Evolutionary conservation across 2,329 filamentous ascomycete genomes (phyloP).

Genomic region (Aspergillus amoenus): DNA sequence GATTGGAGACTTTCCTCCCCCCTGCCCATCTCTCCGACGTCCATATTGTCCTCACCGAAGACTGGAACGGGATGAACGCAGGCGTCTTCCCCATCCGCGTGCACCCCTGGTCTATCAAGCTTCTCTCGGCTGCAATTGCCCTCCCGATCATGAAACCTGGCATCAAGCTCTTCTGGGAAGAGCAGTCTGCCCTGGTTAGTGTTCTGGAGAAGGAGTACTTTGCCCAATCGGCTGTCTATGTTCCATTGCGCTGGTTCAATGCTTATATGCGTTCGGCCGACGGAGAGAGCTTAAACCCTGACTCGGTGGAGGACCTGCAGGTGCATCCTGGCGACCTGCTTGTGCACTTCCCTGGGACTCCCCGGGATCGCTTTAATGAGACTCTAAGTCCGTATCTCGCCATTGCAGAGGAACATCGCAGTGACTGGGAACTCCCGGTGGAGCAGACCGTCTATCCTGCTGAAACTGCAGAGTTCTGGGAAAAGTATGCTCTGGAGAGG

Average conservation of each 20-base stretch:
- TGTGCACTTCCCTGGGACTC: constrained; percentile 19
- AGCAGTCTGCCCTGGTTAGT: constrained; percentile 13
- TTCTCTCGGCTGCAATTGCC: constrained; percentile 29
- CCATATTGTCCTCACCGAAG: constrained; percentile 31
- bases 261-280: constrained; percentile 14
- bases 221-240: constrained; percentile 14
- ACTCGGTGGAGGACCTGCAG: constrained; percentile 9
- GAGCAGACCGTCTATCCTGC: constrained; percentile 13
- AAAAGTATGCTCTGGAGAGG: not conserved
- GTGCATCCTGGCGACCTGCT: constrained; percentile 17
- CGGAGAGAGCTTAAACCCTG: not conserved
- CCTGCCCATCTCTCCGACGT: constrained; percentile 28
- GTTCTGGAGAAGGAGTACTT: constrained; percentile 17
- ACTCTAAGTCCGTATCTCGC: constrained; percentile 16
- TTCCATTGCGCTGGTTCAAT: constrained; percentile 20
- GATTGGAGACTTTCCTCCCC: constrained; percentile 34
- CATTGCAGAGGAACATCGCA: constrained; percentile 13
- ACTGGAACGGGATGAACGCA: constrained; percentile 36
- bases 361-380: not conserved
- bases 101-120: constrained; percentile 32
- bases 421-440: constrained; percentile 12
- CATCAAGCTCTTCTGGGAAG: constrained; percentile 19
- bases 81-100: constrained; percentile 37
- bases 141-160: constrained; percentile 25
- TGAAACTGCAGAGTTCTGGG: constrained; percentile 15